Conservation (phyloP, 768 basidiomycete genomes). For the Calocybe cyanea region DNA sequence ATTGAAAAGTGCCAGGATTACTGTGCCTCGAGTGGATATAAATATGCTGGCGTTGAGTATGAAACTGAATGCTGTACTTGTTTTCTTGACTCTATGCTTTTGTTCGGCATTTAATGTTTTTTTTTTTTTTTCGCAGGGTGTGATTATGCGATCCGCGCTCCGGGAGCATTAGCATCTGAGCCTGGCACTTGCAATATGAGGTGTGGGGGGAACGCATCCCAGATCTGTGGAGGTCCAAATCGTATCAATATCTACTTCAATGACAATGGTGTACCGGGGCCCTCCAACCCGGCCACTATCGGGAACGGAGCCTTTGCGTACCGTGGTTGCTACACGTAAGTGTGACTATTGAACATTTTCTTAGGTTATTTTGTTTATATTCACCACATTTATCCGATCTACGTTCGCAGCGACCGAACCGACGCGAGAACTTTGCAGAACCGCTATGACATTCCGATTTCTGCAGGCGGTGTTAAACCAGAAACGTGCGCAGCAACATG, state of each 20-base stretch:
- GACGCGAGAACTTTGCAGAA: not conserved
- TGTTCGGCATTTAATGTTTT: not conserved
- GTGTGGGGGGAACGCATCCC: not conserved
- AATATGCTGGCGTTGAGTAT: slow-evolving; percentile 5
- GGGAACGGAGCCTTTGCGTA: not conserved
- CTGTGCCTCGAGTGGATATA: not conserved
- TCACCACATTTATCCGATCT: too few relatives aligned
- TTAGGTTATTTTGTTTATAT: too few relatives aligned
- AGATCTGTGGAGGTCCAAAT: slow-evolving; percentile 1
- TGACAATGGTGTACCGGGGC: slow-evolving; percentile 1
- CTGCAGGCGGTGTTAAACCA: not conserved
- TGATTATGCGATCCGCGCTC: not conserved
- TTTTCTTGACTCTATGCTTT: not conserved
- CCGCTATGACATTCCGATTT: not conserved
- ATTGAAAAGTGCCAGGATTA: slow-evolving; percentile 3
- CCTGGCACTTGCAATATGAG: not conserved
- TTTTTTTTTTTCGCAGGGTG: not conserved
- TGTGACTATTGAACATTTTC: too few relatives aligned
- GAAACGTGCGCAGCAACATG: not conserved
- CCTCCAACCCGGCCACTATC: not conserved
- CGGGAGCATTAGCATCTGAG: not conserved
- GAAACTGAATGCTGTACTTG: slow-evolving; percentile 3
- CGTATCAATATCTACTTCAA: slow-evolving; percentile 1
- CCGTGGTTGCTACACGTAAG: slow-evolving; percentile 1
- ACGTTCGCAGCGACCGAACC: not conserved